Conservation (phyloP, 331 rosid species). For the Telfairia occidentalis region DNA sequence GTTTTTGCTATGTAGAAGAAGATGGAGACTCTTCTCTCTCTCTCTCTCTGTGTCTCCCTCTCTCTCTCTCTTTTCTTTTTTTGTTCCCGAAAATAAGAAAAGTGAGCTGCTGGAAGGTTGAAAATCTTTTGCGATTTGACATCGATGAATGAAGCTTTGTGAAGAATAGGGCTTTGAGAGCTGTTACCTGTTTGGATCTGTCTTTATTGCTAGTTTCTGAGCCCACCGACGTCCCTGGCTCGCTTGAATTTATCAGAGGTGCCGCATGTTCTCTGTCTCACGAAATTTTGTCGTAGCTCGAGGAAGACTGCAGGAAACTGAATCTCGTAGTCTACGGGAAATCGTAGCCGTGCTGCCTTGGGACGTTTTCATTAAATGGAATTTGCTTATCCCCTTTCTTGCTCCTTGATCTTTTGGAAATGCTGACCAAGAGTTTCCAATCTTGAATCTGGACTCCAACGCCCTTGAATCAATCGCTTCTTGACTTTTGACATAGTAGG, state of each 20-base stretch:
- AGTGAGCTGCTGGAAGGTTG: slow-evolving; percentile 6
- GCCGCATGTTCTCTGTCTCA: not conserved
- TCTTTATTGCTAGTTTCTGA: not conserved
- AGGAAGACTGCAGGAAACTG: not conserved
- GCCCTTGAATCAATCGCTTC: not conserved
- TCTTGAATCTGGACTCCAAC: not conserved
- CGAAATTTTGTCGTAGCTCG: not conserved
- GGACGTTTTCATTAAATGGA: not conserved
- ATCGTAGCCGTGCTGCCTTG: not conserved
- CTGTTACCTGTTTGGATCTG: slow-evolving; percentile 5
- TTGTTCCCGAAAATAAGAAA: not conserved
- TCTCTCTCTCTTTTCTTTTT: not conserved
- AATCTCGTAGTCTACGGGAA: not conserved
- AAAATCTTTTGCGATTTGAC: not conserved
- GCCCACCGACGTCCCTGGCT: not conserved
- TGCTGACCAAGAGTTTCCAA: not conserved
- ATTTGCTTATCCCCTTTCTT: not conserved
- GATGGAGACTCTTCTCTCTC: not conserved
- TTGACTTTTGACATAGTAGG: not conserved
- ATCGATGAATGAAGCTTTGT: not conserved
- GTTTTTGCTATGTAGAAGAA: not conserved
- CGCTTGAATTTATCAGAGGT: not conserved
- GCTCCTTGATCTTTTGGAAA: not conserved
- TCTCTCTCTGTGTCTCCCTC: not conserved
- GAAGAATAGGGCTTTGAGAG: not conserved